Evolutionary conservation across 2,329 filamentous ascomycete genomes (phyloP).

Genomic region (Aspergillus quadrilineatus): DNA sequence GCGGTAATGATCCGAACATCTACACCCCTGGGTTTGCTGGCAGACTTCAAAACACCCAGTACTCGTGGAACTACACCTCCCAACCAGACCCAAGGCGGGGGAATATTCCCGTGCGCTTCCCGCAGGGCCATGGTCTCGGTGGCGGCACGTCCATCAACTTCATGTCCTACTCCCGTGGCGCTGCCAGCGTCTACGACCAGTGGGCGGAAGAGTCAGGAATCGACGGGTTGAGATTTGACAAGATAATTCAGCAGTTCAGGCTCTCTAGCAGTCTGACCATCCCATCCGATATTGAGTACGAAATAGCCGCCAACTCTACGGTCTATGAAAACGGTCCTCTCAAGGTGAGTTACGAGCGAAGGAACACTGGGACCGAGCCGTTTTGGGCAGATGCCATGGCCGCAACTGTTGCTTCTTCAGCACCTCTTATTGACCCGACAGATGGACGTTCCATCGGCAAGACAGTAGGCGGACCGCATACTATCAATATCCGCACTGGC

Average conservation of each 20-base stretch:
- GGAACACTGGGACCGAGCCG: background rate
- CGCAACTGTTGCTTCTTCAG: background rate
- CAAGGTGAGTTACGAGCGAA: background rate
- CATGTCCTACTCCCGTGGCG: background rate
- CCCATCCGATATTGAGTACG: background rate
- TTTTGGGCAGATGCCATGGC: background rate
- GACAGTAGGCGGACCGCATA: background rate
- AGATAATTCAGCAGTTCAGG: background rate
- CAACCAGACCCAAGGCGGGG: background rate
- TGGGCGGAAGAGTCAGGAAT: background rate
- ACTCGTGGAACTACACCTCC: background rate
- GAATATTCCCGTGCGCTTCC: background rate
- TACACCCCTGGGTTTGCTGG: background rate
- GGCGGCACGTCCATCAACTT: constrained; percentile 62
- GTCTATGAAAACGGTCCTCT: background rate
- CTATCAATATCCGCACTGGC: background rate
- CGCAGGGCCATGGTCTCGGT: constrained; percentile 59
- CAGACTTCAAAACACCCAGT: background rate
- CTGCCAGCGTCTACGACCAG: background rate
- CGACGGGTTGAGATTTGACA: background rate
- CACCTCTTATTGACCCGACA: background rate
- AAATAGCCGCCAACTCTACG: background rate
- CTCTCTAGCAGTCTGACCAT: background rate
- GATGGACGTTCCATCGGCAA: background rate
- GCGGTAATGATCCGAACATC: constrained; percentile 52